These are phyloP conservation scores for Quercus variabilis DNA, from an alignment of 306 rosid species.

Conservation along the genomic window DNA sequence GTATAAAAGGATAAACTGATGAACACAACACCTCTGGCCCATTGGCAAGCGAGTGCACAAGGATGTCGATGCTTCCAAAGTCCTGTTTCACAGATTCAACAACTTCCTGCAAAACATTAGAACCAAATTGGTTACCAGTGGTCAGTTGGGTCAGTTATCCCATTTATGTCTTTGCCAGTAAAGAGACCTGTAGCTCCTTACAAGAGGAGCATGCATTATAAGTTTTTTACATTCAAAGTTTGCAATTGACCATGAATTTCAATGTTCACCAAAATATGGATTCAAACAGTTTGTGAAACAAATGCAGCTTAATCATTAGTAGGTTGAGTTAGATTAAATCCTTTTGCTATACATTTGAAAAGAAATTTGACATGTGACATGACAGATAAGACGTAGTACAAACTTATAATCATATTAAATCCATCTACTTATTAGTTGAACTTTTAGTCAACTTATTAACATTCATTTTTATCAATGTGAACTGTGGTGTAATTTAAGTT, in stretches of 20 bases:
- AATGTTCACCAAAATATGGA: neutral
- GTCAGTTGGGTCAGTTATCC: neutral
- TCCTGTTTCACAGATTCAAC: slow-evolving; percentile 78
- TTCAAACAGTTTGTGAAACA: neutral
- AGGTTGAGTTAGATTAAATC: neutral
- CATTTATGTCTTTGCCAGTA: neutral
- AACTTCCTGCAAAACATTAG: slow-evolving; percentile 63
- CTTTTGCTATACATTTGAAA: neutral
- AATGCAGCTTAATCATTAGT: neutral
- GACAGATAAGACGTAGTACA: too few relatives aligned
- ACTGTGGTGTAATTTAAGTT: neutral
- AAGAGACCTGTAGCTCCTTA: neutral
- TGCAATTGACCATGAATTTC: neutral
- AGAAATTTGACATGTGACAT: neutral
- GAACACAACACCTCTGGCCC: slow-evolving; percentile 73
- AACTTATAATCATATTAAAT: too few relatives aligned
- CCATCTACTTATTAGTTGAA: too few relatives aligned
- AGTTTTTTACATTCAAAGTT: neutral
- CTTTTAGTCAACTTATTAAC: too few relatives aligned
- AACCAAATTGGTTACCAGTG: neutral
- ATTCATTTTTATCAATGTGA: too few relatives aligned
- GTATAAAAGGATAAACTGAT: neutral
- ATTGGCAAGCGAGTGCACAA: slow-evolving; percentile 97
- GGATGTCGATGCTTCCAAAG: slow-evolving; percentile 93
- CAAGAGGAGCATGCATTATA: neutral